Conservation (phyloP, 2,329 filamentous ascomycete genomes). For the Myriangium duriaei region DNA sequence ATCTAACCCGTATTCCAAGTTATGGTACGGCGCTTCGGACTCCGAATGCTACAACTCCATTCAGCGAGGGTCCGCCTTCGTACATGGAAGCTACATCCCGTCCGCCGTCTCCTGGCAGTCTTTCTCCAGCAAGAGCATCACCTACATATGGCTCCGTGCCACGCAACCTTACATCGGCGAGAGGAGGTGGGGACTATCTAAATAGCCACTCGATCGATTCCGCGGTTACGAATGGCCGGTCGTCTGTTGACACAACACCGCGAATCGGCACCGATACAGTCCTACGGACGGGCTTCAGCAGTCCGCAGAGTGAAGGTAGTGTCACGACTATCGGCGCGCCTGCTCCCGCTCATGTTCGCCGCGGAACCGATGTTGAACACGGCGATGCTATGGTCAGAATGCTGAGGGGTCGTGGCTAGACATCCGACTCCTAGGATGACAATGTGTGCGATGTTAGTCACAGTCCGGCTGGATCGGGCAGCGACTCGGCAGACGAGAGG, state of each 20-base stretch:
- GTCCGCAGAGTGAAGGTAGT: constrained; percentile 2
- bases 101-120: constrained; percentile 25
- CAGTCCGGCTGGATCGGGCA: too few species aligned
- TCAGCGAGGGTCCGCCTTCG: constrained; percentile 29
- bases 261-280: not conserved
- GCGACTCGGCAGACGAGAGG: too few species aligned
- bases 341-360: not conserved
- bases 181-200: constrained; percentile 18
- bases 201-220: constrained; percentile 11
- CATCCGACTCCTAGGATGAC: too few species aligned
- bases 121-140: constrained; percentile 2
- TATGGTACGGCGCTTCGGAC: constrained; percentile 39
- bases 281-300: constrained; percentile 5
- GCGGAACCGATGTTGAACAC: constrained; percentile 4
- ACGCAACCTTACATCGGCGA: constrained; percentile 17
- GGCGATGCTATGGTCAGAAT: constrained; percentile 6
- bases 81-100: constrained; percentile 35
- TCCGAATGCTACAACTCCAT: constrained; percentile 28
- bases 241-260: not conserved
- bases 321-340: constrained; percentile 4
- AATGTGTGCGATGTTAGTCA: too few species aligned
- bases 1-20: constrained; percentile 36
- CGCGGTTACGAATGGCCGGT: constrained; percentile 1
- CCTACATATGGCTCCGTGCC: constrained; percentile 1
- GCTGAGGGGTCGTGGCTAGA: constrained; percentile 6